Base-by-base conservation (phyloP, 2,329 filamentous ascomycete species). In the Fusarium fujikuroi region DNA sequence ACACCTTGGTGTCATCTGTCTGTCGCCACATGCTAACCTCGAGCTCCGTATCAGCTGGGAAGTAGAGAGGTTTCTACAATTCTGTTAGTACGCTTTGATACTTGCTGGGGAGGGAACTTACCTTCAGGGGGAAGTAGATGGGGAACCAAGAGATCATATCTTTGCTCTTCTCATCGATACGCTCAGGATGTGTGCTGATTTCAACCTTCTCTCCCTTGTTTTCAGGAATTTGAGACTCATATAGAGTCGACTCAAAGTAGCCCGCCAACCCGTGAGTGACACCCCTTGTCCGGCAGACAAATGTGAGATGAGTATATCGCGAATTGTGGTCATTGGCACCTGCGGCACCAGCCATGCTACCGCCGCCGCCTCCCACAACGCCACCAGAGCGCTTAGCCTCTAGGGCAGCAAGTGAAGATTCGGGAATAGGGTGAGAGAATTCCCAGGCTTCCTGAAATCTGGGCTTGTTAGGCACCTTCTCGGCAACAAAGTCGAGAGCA, bases 111-210 rank as follows among this genome's bases (percentile, higher is more conserved):
- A 14, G 1, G 37, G 21, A 23, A 32, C 89, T 79, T 85, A 95
- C 95, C 90, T 96, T 97, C 19, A 99, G 84, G 1, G 97, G 96
- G 80, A 99, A 99, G 84, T 95, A 98, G 36, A 99, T 98, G 3
- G 96, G 96, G 81, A 99, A 99, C 96, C 96, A 99, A 62, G 94
- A 97, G 73, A 98, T 97, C 97, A 99, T 99, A 77, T 97, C 95
- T 79, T 92, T 93, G 86, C 95, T 97, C 89, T 98, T 98, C 64
- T 86, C 85, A 63, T 96, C 94, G 83, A 99, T 98, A 36, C 92
- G 93, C 73, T 97, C 93, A 0, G 96, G 97, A 78, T 97, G 92
- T 8, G 93, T 99, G 78, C 94, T 97, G 67, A 99, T 88, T 84
- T 98, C 95, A 9, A 98, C 90, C 75, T 90, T 91, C 30, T 83